A percentile compares a stretch with the other conserved stretches of the same genome.
These are phyloP conservation scores for Phanerodontia chrysosporium DNA, from an alignment of 768 basidiomycete genomes.

Conservation along the genomic window DNA sequence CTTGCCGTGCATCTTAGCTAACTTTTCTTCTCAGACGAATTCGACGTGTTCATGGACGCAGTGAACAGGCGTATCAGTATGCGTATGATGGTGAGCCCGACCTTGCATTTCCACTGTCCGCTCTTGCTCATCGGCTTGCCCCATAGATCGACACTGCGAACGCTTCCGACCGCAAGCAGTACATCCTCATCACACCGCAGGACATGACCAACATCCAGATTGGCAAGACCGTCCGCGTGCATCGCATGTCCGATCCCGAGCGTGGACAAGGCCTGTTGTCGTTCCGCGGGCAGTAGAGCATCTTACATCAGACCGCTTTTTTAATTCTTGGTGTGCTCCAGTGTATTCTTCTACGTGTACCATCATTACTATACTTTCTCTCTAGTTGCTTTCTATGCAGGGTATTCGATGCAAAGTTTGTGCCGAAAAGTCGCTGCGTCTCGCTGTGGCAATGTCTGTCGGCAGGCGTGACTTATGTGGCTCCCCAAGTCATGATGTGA, in stretches of 20 bases:
- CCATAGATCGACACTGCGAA: conserved; percentile 84
- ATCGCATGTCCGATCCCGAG: conserved; percentile 76
- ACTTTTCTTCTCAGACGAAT: conserved; percentile 67
- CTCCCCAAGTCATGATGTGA: too few species aligned
- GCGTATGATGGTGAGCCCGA: conserved; percentile 89
- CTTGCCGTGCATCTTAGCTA: background rate
- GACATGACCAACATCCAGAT: conserved; percentile 75
- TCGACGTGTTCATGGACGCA: conserved; percentile 97
- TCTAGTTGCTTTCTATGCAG: too few species aligned
- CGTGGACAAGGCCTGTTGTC: conserved; percentile 52
- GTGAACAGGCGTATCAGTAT: conserved; percentile 89
- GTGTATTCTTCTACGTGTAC: too few species aligned
- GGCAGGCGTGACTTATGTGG: too few species aligned
- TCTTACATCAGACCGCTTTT: background rate
- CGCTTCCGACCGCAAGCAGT: conserved; percentile 83
- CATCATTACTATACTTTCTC: too few species aligned
- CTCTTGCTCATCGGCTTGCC: background rate
- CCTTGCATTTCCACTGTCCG: background rate
- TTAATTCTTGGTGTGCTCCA: too few species aligned
- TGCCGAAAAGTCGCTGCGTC: too few species aligned
- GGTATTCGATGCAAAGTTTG: too few species aligned
- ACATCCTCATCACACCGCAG: conserved; percentile 94
- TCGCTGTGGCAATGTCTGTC: too few species aligned
- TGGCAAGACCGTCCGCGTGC: conserved; percentile 67
- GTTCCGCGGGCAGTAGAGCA: conserved; percentile 15